Evolutionary conservation across 2,329 filamentous ascomycete genomes (phyloP).

Genomic region (Amesomyces nigricolor): DNA sequence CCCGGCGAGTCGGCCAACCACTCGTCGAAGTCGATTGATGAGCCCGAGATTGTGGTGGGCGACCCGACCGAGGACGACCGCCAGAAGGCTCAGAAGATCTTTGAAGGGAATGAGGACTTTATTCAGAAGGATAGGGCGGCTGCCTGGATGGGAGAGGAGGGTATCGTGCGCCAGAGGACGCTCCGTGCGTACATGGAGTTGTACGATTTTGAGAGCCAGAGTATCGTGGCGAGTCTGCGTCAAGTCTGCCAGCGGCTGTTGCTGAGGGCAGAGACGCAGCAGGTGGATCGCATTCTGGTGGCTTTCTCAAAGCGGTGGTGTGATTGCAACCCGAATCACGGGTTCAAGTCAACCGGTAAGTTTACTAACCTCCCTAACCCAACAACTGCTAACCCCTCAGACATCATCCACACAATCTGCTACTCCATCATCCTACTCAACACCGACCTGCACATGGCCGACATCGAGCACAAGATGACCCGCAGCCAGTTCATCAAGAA

Average conservation of each 20-base stretch:
- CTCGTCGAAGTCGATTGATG: conserved; percentile 44
- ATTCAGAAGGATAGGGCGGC: conserved; percentile 75
- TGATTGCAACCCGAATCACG: conserved; percentile 84
- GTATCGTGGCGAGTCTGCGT: conserved; percentile 72
- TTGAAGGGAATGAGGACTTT: conserved; percentile 75
- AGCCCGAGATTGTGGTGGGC: conserved; percentile 53
- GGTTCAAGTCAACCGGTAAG: conserved; percentile 82
- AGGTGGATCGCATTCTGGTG: conserved; percentile 90
- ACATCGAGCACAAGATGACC: conserved; percentile 97
- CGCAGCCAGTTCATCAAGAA: conserved; percentile 92
- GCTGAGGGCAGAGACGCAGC: conserved; percentile 87
- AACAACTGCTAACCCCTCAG: conserved; percentile 40
- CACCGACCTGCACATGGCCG: conserved; percentile 89
- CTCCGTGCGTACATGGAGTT: conserved; percentile 81
- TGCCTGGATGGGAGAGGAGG: conserved; percentile 79
- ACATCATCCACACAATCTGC: conserved; percentile 94
- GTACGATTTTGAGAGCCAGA: conserved; percentile 78
- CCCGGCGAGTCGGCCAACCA: conserved; percentile 25
- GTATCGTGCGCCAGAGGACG: conserved; percentile 51
- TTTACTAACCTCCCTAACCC: neutral
- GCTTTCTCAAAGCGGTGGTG: conserved; percentile 89
- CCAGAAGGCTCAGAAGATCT: conserved; percentile 76
- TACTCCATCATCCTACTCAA: conserved; percentile 95
- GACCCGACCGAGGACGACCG: conserved; percentile 63
- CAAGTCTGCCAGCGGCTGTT: conserved; percentile 76